A percentile compares a stretch with the other conserved stretches of the same genome.
Evolutionary conservation across 192 early-diverging fungal species (phyloP).

Genomic region (Coemansia sp.): DNA sequence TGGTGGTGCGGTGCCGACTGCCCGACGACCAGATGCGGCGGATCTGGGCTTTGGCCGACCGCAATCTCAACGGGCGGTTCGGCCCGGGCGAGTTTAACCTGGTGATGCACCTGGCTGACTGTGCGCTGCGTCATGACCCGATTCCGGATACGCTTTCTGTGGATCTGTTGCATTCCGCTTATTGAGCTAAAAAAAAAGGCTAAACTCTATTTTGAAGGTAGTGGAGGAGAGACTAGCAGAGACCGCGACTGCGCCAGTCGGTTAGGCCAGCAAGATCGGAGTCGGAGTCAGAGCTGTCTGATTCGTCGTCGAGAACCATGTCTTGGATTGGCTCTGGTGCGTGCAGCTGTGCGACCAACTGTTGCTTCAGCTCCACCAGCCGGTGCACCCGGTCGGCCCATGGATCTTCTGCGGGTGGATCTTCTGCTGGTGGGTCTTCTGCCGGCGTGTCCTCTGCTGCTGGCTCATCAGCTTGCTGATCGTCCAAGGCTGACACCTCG

Average conservation of each 20-base stretch:
- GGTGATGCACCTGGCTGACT: conserved; percentile 41
- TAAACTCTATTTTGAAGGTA: not conserved
- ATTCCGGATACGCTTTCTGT: conserved; percentile 35
- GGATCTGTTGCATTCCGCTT: conserved; percentile 36
- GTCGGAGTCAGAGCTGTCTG: not conserved
- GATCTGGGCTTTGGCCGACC: conserved; percentile 42
- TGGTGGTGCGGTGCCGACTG: conserved; percentile 26
- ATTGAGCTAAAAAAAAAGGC: not conserved
- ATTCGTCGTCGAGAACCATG: not conserved
- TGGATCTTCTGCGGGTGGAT: too few relatives aligned
- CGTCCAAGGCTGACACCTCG: not conserved
- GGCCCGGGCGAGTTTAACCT: conserved; percentile 47
- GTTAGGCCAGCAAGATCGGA: not conserved
- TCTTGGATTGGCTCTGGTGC: not conserved
- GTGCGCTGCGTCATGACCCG: conserved; percentile 25
- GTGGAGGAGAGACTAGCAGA: not conserved
- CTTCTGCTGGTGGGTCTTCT: not conserved
- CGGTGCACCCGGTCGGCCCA: too few relatives aligned
- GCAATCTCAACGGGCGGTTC: conserved; percentile 36
- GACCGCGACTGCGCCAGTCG: conserved; percentile 9
- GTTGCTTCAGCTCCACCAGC: too few relatives aligned
- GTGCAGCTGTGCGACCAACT: too few relatives aligned
- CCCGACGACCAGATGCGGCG: conserved; percentile 31
- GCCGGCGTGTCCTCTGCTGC: not conserved
- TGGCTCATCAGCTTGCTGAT: not conserved